Percentiles rank a stretch among this genome's conserved stretches.
Conservation (phyloP, 768 basidiomycete genomes). For the Leccinum olivaceopallidum region DNA sequence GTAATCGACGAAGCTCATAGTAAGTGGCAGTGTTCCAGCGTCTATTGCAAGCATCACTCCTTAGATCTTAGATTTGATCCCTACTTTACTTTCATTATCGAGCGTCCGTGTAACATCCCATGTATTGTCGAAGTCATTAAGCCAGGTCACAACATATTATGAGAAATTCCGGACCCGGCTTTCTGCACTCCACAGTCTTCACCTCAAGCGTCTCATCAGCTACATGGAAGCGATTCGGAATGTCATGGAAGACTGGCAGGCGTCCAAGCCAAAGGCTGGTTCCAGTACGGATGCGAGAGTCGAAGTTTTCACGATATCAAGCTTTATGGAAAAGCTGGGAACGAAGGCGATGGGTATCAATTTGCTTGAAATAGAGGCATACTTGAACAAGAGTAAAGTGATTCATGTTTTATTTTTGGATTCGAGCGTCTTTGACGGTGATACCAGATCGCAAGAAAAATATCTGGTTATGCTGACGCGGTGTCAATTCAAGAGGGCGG, state of each 20-base stretch:
- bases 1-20: constrained; percentile 98
- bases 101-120: constrained; percentile 61
- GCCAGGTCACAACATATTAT: constrained; percentile 78
- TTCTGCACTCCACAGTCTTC: constrained; percentile 67
- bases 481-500: constrained; percentile 44
- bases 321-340: constrained; percentile 66
- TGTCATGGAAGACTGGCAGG: constrained; percentile 55
- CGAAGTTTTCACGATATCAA: constrained; percentile 70
- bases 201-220: constrained; percentile 75
- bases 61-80: constrained; percentile 84
- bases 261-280: constrained; percentile 20
- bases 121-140: constrained; percentile 60
- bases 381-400: constrained; percentile 85
- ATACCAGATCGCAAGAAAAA: constrained; percentile 67
- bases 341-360: constrained; percentile 74
- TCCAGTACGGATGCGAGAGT: constrained; percentile 24
- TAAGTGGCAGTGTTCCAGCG: constrained; percentile 40
- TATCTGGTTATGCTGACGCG: constrained; percentile 81
- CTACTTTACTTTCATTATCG: constrained; percentile 86
- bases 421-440: not conserved
- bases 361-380: constrained; percentile 76
- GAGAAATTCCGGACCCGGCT: constrained; percentile 77
- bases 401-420: constrained; percentile 36
- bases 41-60: constrained; percentile 6
- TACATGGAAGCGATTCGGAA: constrained; percentile 71